A percentile compares a stretch with the other conserved stretches of the same genome.
Conservation (phyloP, 176 grass and related monocot genomes). For the Leersia perrieri region DNA sequence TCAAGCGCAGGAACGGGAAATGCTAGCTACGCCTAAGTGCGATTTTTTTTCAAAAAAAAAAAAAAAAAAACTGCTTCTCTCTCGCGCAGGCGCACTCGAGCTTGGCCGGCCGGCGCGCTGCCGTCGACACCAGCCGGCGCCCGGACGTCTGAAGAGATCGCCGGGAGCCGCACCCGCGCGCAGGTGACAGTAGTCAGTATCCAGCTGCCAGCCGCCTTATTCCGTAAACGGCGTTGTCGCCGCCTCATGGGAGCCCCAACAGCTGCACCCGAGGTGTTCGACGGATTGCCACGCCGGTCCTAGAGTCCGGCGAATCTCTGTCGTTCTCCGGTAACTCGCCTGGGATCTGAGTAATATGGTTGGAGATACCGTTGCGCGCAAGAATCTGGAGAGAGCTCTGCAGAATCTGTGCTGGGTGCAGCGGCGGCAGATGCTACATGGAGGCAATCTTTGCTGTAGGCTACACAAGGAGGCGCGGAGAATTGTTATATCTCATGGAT, state of each 20-base stretch:
- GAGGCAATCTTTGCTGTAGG: neutral
- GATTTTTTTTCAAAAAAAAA: too few species aligned
- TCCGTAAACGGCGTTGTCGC: neutral
- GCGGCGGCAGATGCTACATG: neutral
- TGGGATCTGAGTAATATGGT: too few species aligned
- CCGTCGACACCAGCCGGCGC: neutral
- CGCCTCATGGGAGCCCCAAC: neutral
- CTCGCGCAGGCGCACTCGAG: too few species aligned
- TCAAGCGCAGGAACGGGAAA: neutral
- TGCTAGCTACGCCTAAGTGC: neutral
- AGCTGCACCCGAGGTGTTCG: neutral
- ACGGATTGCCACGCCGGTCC: neutral
- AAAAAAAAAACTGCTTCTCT: too few species aligned
- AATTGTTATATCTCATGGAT: neutral
- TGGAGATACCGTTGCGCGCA: too few species aligned
- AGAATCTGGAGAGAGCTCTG: too few species aligned
- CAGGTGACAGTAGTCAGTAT: neutral
- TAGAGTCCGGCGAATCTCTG: neutral
- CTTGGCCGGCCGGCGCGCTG: too few species aligned
- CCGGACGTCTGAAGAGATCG: too few species aligned
- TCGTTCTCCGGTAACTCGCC: neutral
- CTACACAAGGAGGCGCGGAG: neutral
- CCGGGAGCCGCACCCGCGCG: too few species aligned
- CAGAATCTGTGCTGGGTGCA: neutral
- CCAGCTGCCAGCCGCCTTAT: too few species aligned